Base-by-base conservation (phyloP, 2,329 filamentous ascomycete genomes). In the Phoma herbarum region DNA sequence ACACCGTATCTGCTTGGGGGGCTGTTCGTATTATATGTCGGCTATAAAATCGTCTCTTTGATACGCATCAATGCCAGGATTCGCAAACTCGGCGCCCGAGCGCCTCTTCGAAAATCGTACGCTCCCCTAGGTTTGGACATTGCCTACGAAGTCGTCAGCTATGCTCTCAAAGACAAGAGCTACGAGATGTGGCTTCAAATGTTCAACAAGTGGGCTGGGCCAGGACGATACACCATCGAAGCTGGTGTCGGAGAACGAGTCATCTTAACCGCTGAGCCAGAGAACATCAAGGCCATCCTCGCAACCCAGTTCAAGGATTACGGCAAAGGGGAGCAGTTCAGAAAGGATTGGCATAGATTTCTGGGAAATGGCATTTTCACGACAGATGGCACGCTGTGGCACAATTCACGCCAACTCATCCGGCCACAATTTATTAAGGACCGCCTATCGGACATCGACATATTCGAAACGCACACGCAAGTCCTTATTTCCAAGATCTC, bases 271-370 rank as follows among this genome's bases (percentile, higher is more conserved):
- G 85, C 86, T 5, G 92, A 97, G 66, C 90, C 90, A 0, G 92
- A 96, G 70, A 97, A 97, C 73, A 90, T 96, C 80, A 96, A 97
- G 76, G 91, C 93, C 6, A 84, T 97, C 22, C 82, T 97, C n/a
- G 91, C 93, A 0, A 90, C 89, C 1, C 92, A 97, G 72, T 97
- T 97, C 72, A 79, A 79, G 39, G 91, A 96, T 71, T 97, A 88
- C 72, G 93, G 93, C 68, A 93, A 97, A 74, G 92, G 93, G 7
- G 78, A 87, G 61, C 77, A 82, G 22, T 96, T 96, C 78, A 89
- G 93, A 68, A 67, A 77, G 9, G 89, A 93, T 50, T 96, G 90
- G 89, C 83, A 86, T 57, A 85, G 88, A 14, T 96, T 91, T 63
- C 80, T 96, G 20, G 90, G 90, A 23, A 85, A 92, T 68, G 86